Evolutionary conservation across 345 rosid species (phyloP).

Genomic region (Kandelia obovata): DNA sequence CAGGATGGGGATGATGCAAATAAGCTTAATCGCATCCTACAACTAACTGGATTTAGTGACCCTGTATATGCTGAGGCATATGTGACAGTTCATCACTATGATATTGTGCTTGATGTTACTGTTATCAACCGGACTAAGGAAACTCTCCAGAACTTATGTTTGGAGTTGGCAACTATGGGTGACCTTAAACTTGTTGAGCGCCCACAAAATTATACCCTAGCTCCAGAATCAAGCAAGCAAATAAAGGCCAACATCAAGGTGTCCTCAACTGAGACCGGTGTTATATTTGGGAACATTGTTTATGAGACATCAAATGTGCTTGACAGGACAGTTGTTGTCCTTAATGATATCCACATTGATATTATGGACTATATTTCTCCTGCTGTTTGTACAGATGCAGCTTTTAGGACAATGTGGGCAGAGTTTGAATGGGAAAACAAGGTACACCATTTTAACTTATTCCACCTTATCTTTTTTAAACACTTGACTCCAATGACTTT

Average conservation of each 20-base stretch:
- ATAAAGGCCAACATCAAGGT: conserved; percentile 99
- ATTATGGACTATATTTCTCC: conserved; percentile 99
- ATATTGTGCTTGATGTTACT: conserved; percentile 92
- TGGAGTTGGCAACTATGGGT: conserved; percentile 98
- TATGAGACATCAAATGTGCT: conserved; percentile 90
- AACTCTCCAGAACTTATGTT: conserved; percentile 95
- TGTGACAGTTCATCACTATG: conserved; percentile 95
- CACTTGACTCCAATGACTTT: neutral
- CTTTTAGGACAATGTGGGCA: conserved; percentile 99
- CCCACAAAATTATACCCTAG: conserved; percentile 93
- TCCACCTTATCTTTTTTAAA: neutral
- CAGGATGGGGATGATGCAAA: conserved; percentile 93
- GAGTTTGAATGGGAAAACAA: conserved; percentile 99
- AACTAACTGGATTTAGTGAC: conserved; percentile 97
- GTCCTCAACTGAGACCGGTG: conserved; percentile 97
- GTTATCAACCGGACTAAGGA: conserved; percentile 95
- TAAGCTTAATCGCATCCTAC: conserved; percentile 94
- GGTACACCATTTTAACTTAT: conserved; percentile 34
- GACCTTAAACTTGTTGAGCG: conserved; percentile 99
- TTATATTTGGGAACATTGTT: conserved; percentile 93
- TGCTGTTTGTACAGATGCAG: conserved; percentile 80
- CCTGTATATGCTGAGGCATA: conserved; percentile 99
- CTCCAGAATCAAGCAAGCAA: conserved; percentile 92
- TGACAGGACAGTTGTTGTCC: conserved; percentile 83
- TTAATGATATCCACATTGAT: conserved; percentile 90